A percentile compares a stretch with the other conserved stretches of the same genome.
Evolutionary conservation across 768 basidiomycete species (phyloP).

Genomic region (Boletus rufocinnamomeus): DNA sequence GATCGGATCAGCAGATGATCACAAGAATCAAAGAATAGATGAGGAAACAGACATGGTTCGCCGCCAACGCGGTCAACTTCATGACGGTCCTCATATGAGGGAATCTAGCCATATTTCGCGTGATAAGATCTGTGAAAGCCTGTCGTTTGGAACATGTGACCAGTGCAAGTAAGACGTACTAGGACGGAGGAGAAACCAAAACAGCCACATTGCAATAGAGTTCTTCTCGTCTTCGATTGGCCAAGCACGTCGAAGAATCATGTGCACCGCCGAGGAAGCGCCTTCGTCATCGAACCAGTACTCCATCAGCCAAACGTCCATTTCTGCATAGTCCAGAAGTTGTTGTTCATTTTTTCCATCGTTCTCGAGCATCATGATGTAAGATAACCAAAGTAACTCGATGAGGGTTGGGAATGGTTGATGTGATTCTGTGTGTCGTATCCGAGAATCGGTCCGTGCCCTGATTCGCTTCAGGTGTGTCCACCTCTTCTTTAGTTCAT

Average conservation of each 20-base stretch:
- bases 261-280: conserved; percentile 49
- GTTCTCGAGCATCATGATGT: conserved; percentile 81
- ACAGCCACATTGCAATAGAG: conserved; percentile 74
- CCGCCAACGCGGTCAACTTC: conserved; percentile 66
- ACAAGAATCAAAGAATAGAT: conserved; percentile 20
- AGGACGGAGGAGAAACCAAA: conserved; percentile 69
- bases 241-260: conserved; percentile 53
- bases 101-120: conserved; percentile 39
- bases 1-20: conserved; percentile 6
- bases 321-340: conserved; percentile 64
- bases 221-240: conserved; percentile 52
- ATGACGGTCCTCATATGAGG: conserved; percentile 52
- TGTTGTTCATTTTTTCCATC: conserved; percentile 72
- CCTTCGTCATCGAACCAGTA: conserved; percentile 68
- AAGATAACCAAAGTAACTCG: conserved; percentile 65
- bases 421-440: conserved; percentile 23
- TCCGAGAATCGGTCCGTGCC: conserved; percentile 30
- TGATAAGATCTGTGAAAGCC: conserved; percentile 47
- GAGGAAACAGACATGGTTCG: conserved; percentile 51
- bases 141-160: conserved; percentile 1
- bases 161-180: conserved; percentile 42
- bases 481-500: conserved; percentile 68
- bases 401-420: conserved; percentile 17
- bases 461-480: conserved; percentile 58
- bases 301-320: conserved; percentile 63